These are phyloP conservation scores for Penicillium sp. DNA, from an alignment of 2,329 filamentous ascomycete genomes.

Conservation along the genomic window DNA sequence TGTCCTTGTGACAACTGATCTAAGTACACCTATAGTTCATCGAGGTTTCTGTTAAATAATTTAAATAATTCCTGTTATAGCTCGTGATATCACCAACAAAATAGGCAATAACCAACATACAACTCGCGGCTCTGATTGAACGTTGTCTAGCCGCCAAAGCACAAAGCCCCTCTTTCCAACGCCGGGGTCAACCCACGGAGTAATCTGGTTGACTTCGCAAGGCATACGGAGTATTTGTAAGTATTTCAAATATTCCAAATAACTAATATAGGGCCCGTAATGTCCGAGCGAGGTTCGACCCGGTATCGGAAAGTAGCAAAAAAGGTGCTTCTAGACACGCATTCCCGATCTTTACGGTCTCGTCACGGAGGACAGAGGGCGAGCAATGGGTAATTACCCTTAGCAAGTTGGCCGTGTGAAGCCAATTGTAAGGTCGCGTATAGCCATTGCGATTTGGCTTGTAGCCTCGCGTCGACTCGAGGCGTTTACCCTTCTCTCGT, in stretches of 20 bases:
- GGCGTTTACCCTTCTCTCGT: background rate
- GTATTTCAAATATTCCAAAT: background rate
- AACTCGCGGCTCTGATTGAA: background rate
- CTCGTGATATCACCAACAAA: background rate
- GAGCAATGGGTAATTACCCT: background rate
- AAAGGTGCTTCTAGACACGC: background rate
- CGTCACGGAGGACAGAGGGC: background rate
- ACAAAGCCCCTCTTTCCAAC: background rate
- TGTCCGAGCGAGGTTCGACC: background rate
- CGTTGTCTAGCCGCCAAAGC: background rate
- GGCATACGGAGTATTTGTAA: background rate
- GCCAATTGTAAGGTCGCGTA: background rate
- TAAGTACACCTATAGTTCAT: background rate
- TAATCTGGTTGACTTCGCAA: background rate
- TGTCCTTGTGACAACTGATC: background rate
- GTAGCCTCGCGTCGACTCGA: background rate
- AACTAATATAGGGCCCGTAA: background rate
- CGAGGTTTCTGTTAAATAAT: background rate
- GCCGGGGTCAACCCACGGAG: background rate
- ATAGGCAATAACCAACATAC: too few species aligned
- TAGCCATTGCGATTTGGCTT: background rate
- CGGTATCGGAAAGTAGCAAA: background rate
- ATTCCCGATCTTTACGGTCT: conserved; percentile 4
- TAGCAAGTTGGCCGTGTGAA: background rate
- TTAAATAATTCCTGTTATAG: background rate